A percentile compares a stretch with the other conserved stretches of the same genome.
Conservation (phyloP, 2,329 filamentous ascomycete species). For the Dendrostoma leiphaemia region DNA sequence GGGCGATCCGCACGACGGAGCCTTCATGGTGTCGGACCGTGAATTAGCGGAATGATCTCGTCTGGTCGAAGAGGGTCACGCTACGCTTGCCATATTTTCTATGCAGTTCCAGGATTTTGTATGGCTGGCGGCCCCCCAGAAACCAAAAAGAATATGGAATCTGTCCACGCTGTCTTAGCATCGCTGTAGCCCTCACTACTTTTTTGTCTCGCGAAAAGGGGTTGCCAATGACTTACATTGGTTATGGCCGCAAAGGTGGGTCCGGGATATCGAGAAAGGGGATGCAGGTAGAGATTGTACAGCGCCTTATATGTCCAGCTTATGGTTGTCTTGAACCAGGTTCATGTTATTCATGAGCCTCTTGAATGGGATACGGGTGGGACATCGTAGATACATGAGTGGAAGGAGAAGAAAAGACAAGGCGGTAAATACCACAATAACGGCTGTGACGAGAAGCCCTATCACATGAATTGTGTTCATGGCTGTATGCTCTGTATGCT, state of each 20-base stretch:
- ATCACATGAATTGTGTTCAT: no score
- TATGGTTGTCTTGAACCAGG: not conserved
- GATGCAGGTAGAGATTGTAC: not conserved
- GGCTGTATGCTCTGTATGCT: no score
- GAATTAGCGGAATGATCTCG: not conserved
- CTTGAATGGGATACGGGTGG: no score
- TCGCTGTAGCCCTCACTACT: no score
- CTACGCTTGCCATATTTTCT: constrained; percentile 1
- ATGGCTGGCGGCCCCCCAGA: constrained; percentile 5
- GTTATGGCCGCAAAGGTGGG: not conserved
- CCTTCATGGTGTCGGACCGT: no score
- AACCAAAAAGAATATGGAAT: constrained; percentile 5
- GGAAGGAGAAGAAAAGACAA: no score
- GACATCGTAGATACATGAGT: no score
- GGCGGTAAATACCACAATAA: no score
- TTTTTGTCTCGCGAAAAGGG: not conserved
- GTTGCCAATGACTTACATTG: not conserved
- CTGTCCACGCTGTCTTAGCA: not conserved
- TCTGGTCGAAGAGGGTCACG: not conserved
- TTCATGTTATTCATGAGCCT: not conserved
- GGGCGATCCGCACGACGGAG: not conserved
- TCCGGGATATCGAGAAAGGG: not conserved
- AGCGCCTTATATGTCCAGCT: not conserved
- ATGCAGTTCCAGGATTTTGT: constrained; percentile 4
- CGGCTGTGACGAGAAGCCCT: no score